These are phyloP conservation scores for Pseudogymnoascus sp. DNA, from an alignment of 2,329 filamentous ascomycete genomes.

Conservation along the genomic window DNA sequence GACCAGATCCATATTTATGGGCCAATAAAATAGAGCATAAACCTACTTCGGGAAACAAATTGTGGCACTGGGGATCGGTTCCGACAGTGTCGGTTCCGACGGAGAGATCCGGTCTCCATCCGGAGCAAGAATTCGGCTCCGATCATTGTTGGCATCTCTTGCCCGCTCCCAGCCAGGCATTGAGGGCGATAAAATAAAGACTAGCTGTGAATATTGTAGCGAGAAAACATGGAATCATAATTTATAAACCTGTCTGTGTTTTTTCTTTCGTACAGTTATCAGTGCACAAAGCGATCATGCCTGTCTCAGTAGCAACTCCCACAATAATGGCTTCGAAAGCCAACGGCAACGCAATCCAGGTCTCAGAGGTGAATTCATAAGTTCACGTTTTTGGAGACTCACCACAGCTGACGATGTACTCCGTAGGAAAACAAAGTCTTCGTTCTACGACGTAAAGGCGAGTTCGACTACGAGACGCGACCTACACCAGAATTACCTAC, in stretches of 20 bases:
- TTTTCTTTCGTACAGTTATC: not conserved
- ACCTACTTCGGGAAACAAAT: not conserved
- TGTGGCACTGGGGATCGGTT: not conserved
- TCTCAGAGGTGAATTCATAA: not conserved
- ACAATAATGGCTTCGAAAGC: not conserved
- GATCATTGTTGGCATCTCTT: not conserved
- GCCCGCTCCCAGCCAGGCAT: not conserved
- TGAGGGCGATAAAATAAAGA: not conserved
- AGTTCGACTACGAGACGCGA: conserved; percentile 9
- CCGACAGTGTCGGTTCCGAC: not conserved
- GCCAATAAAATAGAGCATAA: not conserved
- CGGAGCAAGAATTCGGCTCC: not conserved
- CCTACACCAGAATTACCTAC: conserved; percentile 4
- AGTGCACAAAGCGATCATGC: not conserved
- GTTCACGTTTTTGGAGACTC: not conserved
- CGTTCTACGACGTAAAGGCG: conserved; percentile 5
- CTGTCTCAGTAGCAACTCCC: not conserved
- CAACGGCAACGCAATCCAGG: not conserved
- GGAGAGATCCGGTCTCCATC: not conserved
- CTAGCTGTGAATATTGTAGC: not conserved
- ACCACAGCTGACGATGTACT: not conserved
- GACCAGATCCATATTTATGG: not conserved
- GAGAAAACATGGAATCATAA: not conserved
- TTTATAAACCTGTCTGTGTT: not conserved
- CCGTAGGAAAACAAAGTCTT: not conserved